phyloP scores from a whole-genome alignment of 352 stramenopile species.

The Saprolegnia parasitica region DNA sequence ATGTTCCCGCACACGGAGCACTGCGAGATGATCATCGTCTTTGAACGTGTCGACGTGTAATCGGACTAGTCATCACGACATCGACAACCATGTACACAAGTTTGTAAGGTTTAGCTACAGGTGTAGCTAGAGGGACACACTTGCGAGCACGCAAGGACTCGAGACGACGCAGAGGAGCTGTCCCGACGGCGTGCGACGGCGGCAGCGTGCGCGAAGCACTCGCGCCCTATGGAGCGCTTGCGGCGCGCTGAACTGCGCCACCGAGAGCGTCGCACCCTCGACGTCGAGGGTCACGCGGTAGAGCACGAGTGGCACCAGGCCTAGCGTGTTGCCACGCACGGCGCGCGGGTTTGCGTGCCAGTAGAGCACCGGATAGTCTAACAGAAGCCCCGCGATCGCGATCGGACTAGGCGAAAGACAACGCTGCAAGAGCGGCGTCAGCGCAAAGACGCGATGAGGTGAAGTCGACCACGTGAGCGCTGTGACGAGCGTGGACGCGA shows the following conservation, averaged over 20 bases:
- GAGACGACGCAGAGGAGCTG: not conserved
- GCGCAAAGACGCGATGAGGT: not conserved
- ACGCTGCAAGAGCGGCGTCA: not conserved
- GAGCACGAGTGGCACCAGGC: conserved; percentile 7
- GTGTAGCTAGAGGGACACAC: too few relatives aligned
- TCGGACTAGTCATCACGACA: too few relatives aligned
- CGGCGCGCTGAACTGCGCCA: not conserved
- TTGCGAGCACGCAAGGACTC: not conserved
- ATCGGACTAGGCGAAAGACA: not conserved
- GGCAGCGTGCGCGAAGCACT: not conserved
- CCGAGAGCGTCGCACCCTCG: not conserved
- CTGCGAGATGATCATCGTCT: conserved; percentile 98
- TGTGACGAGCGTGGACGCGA: not conserved
- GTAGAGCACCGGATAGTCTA: conserved; percentile 21
- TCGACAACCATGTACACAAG: too few relatives aligned
- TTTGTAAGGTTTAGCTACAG: too few relatives aligned
- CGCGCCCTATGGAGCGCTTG: not conserved
- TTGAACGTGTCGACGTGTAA: conserved; percentile 67
- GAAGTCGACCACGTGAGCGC: too few relatives aligned
- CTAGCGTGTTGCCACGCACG: not conserved
- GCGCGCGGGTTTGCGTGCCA: not conserved
- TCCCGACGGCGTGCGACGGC: too few relatives aligned
- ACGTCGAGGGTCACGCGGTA: not conserved
- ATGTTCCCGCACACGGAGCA: conserved; percentile 98
- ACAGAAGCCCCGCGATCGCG: not conserved